These are phyloP conservation scores for Diaporthe velutina DNA, from an alignment of 2,329 filamentous ascomycete species.

Conservation along the genomic window DNA sequence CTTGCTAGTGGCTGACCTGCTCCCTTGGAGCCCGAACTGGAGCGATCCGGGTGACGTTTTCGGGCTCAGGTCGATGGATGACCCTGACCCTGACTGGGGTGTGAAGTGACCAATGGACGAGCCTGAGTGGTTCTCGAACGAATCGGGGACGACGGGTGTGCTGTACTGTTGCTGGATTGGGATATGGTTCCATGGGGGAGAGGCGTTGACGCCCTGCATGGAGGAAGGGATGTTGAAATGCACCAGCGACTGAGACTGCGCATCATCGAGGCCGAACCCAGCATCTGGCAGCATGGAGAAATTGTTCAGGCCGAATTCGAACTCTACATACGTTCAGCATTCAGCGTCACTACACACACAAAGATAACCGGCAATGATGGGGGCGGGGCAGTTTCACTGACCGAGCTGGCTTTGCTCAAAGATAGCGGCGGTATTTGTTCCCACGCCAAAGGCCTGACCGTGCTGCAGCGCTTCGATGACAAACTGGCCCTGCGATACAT, in stretches of 20 bases:
- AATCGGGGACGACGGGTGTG: slow-evolving; percentile 50
- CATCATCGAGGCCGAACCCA: slow-evolving; percentile 43
- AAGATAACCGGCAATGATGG: no score
- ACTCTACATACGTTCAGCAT: slow-evolving; percentile 48
- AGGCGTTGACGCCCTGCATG: slow-evolving; percentile 51
- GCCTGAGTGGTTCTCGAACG: slow-evolving; percentile 49
- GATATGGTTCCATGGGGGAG: slow-evolving; percentile 47
- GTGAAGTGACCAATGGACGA: not conserved
- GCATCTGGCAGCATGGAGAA: slow-evolving; percentile 17
- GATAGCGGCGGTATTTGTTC: not conserved
- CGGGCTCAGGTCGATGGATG: slow-evolving; percentile 37
- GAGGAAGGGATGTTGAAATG: slow-evolving; percentile 55
- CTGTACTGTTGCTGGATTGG: slow-evolving; percentile 41
- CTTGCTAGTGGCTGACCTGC: slow-evolving; percentile 22
- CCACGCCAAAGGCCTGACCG: slow-evolving; percentile 21
- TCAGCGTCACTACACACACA: slow-evolving; percentile 38
- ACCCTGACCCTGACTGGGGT: slow-evolving; percentile 21
- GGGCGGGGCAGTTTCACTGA: not conserved
- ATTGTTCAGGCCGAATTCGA: slow-evolving; percentile 48
- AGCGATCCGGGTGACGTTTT: slow-evolving; percentile 45
- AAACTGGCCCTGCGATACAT: slow-evolving; percentile 21
- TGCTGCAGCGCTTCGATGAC: slow-evolving; percentile 26
- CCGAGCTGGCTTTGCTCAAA: not conserved
- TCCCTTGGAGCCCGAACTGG: slow-evolving; percentile 43
- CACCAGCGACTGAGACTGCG: slow-evolving; percentile 34